Conservation (phyloP, 176 grass and related monocot species). For the Lolium rigidum region DNA sequence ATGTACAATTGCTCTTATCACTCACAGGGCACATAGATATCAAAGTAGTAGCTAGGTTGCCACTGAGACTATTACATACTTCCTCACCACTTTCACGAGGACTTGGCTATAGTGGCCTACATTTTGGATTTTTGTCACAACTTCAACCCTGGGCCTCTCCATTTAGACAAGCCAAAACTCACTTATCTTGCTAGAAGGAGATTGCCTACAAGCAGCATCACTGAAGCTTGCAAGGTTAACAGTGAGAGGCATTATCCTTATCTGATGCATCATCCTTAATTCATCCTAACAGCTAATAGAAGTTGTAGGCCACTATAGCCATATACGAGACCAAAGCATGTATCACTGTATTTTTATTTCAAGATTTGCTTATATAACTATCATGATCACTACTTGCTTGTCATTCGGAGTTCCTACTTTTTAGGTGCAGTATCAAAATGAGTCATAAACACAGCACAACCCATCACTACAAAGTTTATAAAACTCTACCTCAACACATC, state of each 20-base stretch:
- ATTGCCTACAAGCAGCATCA: constrained; percentile 33
- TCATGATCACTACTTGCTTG: neutral
- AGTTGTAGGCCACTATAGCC: too few species aligned
- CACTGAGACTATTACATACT: constrained; percentile 56
- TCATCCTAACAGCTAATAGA: constrained; percentile 65
- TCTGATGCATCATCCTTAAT: constrained; percentile 48
- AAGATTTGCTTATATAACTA: neutral
- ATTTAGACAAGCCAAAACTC: constrained; percentile 79
- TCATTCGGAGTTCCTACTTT: constrained; percentile 27
- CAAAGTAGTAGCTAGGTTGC: constrained; percentile 8
- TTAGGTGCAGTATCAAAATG: neutral
- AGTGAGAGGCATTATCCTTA: constrained; percentile 13
- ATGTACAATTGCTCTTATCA: constrained; percentile 2
- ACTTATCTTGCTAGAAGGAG: constrained; percentile 53
- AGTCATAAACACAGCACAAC: neutral
- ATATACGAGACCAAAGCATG: constrained; percentile 29
- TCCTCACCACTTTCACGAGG: constrained; percentile 76
- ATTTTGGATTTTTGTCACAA: constrained; percentile 85
- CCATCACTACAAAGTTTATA: too few species aligned
- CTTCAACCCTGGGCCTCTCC: constrained; percentile 77
- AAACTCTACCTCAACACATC: too few species aligned
- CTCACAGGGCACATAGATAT: neutral
- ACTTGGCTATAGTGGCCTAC: constrained; percentile 79
- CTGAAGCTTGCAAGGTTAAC: constrained; percentile 40
- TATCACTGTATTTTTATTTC: neutral